Evolutionary conservation across 305 asterid species (phyloP), one percentile per base, ranked within the genome.

Genomic region (Nicotiana rustica): DNA sequence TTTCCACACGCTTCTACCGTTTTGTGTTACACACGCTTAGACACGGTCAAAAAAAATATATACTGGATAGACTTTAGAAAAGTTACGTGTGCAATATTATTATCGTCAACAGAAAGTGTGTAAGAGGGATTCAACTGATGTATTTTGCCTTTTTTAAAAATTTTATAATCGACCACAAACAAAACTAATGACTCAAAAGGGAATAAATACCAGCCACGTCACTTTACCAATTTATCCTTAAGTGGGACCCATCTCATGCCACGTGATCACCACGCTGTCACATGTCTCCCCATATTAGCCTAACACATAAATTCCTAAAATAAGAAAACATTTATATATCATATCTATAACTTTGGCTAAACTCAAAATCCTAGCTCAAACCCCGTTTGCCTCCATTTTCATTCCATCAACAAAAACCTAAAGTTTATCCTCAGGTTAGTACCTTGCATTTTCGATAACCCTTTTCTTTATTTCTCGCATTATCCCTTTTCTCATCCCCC

Each of bases 361-460:
- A 61, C 67, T 8, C 33, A 19, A 21, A 71, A 71, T 38, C 78
- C 78, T 71, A 71, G 60, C 38, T 44, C 61, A 47, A 70, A 67
- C 21, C 78, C 36, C 13, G 13, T 1, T 41, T 35, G 78, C 78
- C 78, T 71, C 78, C 78, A 71, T 71, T 71, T 44, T 71, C 35
- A 8, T 10, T 70, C 18, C 15, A 70, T 44, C 78, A 71, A 71
- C 35, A 71, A 70, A 19, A 55, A 13, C 17, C 36, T 12, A 71
- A 71, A 70, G 18, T 69, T 33, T 44, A 41, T 41, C n/a, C 21
- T 44, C 52, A 8, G 52, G 60, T 44, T 38, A 41, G 47, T 71
- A 2, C 35, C 21, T 41, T 70, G 33, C 59, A n/a, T 70, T 41
- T 71, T 44, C 60, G 14, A 6, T 12, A 18, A 21, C 78, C 60